phyloP scores from a whole-genome alignment of 495 filamentous ascomycete species.

The Penicillium odoratum region DNA sequence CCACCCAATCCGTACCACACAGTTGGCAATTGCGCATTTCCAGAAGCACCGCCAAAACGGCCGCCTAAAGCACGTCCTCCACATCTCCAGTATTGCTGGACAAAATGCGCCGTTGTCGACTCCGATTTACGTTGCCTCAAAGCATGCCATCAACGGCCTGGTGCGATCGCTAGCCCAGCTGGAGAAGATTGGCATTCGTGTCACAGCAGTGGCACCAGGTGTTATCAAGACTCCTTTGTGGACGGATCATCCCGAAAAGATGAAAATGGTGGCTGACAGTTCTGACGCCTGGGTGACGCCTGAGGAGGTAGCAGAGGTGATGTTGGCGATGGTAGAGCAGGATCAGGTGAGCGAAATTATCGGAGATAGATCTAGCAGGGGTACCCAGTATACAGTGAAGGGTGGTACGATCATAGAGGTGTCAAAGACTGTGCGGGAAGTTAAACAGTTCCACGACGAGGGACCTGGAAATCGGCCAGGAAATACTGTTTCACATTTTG shows the following conservation, averaged over 20 bases:
- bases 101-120: slow-evolving; percentile 49
- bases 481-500: slow-evolving; percentile 46
- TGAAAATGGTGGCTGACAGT: slow-evolving; percentile 51
- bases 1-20: slow-evolving; percentile 67
- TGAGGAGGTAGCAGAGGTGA: slow-evolving; percentile 64
- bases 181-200: slow-evolving; percentile 55
- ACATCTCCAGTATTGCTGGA: slow-evolving; percentile 65
- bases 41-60: slow-evolving; percentile 31
- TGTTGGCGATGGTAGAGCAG: slow-evolving; percentile 60
- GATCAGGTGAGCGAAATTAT: slow-evolving; percentile 44
- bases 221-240: slow-evolving; percentile 68
- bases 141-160: slow-evolving; percentile 63
- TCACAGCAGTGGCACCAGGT: slow-evolving; percentile 67
- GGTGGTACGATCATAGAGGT: slow-evolving; percentile 62
- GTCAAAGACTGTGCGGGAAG: slow-evolving; percentile 52
- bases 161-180: slow-evolving; percentile 54
- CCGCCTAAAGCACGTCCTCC: slow-evolving; percentile 53
- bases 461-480: slow-evolving; percentile 52
- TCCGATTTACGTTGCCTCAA: slow-evolving; percentile 62
- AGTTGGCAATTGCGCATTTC: slow-evolving; percentile 64
- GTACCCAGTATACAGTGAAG: slow-evolving; percentile 31
- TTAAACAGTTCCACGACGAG: slow-evolving; percentile 56
- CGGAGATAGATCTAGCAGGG: slow-evolving; percentile 37
- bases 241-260: slow-evolving; percentile 68
- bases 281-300: slow-evolving; percentile 61